These are phyloP conservation scores for Paxillus involutus DNA, from an alignment of 768 basidiomycete species.

Conservation along the genomic window DNA sequence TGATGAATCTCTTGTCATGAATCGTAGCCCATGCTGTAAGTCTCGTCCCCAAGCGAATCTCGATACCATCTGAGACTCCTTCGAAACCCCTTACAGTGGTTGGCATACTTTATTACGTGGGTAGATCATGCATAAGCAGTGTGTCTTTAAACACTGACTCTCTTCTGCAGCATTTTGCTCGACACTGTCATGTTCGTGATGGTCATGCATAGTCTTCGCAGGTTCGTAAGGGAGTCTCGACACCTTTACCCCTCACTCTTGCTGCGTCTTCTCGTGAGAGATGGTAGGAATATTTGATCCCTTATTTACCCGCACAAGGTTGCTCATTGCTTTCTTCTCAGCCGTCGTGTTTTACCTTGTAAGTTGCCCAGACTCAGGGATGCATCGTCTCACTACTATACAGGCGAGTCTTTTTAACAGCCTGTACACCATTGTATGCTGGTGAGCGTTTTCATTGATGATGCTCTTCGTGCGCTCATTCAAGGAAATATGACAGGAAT, in stretches of 20 bases:
- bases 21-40: not conserved
- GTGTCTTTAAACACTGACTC: not conserved
- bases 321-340: not conserved
- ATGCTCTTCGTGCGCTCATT: not conserved
- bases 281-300: slow-evolving; percentile 4
- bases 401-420: slow-evolving; percentile 6
- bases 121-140: not conserved
- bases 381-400: not conserved
- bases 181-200: slow-evolving; percentile 2
- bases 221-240: slow-evolving; percentile 2
- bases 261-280: slow-evolving; percentile 8
- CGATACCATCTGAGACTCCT: not conserved
- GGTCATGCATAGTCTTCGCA: slow-evolving; percentile 5
- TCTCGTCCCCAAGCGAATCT: no score
- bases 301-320: not conserved
- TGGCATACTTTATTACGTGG: no score
- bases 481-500: slow-evolving; percentile 7
- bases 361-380: not conserved
- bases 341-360: not conserved
- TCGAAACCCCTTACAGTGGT: not conserved
- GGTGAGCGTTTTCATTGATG: slow-evolving; percentile 3
- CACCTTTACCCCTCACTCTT: slow-evolving; percentile 8
- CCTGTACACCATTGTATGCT: slow-evolving; percentile 7
- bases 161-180: slow-evolving; percentile 6
- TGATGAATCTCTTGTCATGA: not conserved